phyloP scores from a whole-genome alignment of 805 yeast species.

The Ogataea corticis region DNA sequence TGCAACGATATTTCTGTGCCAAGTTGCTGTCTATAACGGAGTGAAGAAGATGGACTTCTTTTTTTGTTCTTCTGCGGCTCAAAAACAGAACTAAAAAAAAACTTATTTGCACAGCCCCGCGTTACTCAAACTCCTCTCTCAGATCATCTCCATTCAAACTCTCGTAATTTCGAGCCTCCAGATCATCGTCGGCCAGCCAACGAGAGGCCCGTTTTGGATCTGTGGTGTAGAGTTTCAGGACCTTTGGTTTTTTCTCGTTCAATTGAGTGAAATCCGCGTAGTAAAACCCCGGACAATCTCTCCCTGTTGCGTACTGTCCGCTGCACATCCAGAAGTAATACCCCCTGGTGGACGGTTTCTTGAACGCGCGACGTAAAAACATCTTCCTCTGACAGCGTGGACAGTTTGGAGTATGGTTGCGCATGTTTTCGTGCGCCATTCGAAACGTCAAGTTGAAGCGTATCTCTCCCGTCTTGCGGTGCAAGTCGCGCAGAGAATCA shows the following conservation, averaged over 20 bases:
- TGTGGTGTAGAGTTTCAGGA: constrained; percentile 27
- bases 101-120: no score
- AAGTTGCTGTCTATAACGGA: no score
- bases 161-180: constrained; percentile 8
- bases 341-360: constrained; percentile 47
- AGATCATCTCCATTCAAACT: background rate
- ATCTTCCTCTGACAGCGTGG: constrained; percentile 41
- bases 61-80: constrained; percentile 2
- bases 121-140: background rate
- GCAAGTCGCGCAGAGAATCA: constrained; percentile 38
- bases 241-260: constrained; percentile 21
- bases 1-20: no score
- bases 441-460: constrained; percentile 71
- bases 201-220: constrained; percentile 37
- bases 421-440: constrained; percentile 44
- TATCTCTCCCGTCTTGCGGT: constrained; percentile 48
- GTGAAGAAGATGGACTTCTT: no score
- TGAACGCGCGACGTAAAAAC: constrained; percentile 58
- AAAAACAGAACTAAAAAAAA: no score
- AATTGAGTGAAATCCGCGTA: constrained; percentile 49
- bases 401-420: constrained; percentile 43
- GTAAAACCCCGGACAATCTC: constrained; percentile 49
- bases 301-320: constrained; percentile 40
- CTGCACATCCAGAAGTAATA: constrained; percentile 70
- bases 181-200: constrained; percentile 50